Base-by-base conservation (phyloP, 2,329 filamentous ascomycete species). In the Diplodia intermedia region DNA sequence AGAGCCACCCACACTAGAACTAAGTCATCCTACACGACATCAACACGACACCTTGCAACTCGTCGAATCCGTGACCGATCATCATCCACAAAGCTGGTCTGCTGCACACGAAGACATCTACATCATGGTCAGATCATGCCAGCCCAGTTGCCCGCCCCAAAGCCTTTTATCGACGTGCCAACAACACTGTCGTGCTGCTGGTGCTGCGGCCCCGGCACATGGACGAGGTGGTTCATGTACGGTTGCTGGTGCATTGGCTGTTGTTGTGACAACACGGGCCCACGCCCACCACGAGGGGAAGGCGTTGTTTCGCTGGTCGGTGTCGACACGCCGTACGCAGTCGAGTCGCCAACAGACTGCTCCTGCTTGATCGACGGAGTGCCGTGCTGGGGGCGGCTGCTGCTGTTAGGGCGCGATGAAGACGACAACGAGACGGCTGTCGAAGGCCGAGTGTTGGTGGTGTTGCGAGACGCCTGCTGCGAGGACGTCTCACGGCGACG, bases 401-500 rank as follows among this genome's bases (percentile, higher is more conserved):
- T 67, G 43, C 65, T 60, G 14, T 31, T 54, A 9, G 65, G 65
- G 11, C 65, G 65, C 9, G 65, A 66, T 9, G 62, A 57, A 20
- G 50, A 43, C 6, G 62, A 56, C 36, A 53, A 14, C 26, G 62
- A 43, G 36, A 43, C 33, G 18, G 47, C 31, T 20, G 53, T 66
- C 26, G 62, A 60, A 5, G 56, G 52, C 40, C 53, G 55, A 29
- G 33, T 62, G 12, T 55, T 57, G 43, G 33, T 36, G 26, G 49
- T 31, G 20, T 65, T 65, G 31, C 52, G 56, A 29, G 47, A 15
- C 14, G 57, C 31, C 49, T 61, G 56, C 36, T 75, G 73, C 38
- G 78, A 50, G 18, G 63, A 73, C 9, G 79, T 79, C 74, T 80
- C 79, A 70, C 79, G 78, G 55, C 79, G 79, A 66, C 79, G 73